Evolutionary conservation across 2,329 filamentous ascomycete genomes (phyloP).

Genomic region (Fusarium tricinctum): DNA sequence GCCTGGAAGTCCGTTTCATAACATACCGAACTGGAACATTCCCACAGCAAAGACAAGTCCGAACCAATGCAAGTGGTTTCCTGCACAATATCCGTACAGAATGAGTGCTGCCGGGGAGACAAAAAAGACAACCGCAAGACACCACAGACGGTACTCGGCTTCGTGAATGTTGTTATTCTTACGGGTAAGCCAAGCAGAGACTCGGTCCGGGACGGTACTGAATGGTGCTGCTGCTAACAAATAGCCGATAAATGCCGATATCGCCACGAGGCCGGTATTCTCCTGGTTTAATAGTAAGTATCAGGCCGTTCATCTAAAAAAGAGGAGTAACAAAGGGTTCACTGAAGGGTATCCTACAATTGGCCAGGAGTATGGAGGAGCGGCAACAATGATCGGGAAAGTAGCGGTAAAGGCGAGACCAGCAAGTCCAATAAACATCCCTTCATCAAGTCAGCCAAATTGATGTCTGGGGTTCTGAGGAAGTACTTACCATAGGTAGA

Average conservation of each 20-base stretch:
- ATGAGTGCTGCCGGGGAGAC: slow-evolving; percentile 2
- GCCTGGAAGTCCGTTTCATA: neutral
- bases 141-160: slow-evolving; percentile 10
- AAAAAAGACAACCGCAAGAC: neutral
- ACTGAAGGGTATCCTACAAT: slow-evolving; percentile 1
- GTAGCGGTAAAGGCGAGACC: slow-evolving; percentile 3
- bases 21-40: slow-evolving; percentile 7
- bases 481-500: neutral
- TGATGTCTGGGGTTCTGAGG: neutral
- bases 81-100: slow-evolving; percentile 1
- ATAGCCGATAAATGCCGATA: neutral
- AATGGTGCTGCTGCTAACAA: neutral
- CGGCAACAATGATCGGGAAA: neutral
- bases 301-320: neutral
- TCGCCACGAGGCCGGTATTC: slow-evolving; percentile 6
- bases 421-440: slow-evolving; percentile 4
- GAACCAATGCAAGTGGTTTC: slow-evolving; percentile 1
- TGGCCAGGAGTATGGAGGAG: slow-evolving; percentile 8
- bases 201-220: neutral
- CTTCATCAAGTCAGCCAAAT: neutral
- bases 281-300: neutral
- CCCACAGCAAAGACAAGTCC: slow-evolving; percentile 2
- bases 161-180: slow-evolving; percentile 3
- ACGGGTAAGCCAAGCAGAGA: neutral
- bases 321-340: neutral